Conservation (phyloP, 176 grass and related monocot species). For the Urochloa ruziziensis region DNA sequence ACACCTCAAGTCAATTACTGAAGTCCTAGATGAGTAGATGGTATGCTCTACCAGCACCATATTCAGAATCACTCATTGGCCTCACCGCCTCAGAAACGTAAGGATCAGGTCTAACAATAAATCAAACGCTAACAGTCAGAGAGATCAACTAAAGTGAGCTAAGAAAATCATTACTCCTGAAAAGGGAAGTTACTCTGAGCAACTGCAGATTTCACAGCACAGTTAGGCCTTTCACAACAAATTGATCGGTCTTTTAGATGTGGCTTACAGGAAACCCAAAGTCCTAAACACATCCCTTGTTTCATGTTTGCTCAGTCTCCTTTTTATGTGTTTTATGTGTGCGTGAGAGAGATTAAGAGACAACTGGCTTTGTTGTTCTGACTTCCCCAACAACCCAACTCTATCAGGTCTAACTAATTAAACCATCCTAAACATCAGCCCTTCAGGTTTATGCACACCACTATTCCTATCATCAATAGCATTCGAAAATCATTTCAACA, state of each 20-base stretch:
- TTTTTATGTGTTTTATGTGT: too few relatives aligned
- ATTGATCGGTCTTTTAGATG: background rate
- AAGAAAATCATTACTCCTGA: background rate
- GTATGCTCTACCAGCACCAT: too few relatives aligned
- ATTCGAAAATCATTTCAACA: background rate
- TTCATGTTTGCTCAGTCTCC: too few relatives aligned
- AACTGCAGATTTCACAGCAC: background rate
- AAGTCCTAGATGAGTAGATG: too few relatives aligned
- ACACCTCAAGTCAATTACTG: background rate
- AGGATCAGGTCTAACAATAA: too few relatives aligned
- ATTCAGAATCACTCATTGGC: too few relatives aligned
- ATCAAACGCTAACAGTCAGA: too few relatives aligned
- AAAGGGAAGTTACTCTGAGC: background rate
- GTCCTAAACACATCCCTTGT: background rate
- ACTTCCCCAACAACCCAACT: background rate
- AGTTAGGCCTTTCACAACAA: background rate
- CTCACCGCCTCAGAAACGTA: too few relatives aligned
- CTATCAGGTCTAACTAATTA: background rate
- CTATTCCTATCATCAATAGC: background rate
- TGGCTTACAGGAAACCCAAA: background rate
- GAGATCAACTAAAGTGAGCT: background rate
- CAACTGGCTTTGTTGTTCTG: background rate
- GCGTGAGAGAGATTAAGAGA: background rate
- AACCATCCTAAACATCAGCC: slow-evolving; percentile 2
- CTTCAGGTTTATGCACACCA: background rate